Base-by-base conservation (phyloP, 345 rosid species). In the Eucalyptus rudis region DNA sequence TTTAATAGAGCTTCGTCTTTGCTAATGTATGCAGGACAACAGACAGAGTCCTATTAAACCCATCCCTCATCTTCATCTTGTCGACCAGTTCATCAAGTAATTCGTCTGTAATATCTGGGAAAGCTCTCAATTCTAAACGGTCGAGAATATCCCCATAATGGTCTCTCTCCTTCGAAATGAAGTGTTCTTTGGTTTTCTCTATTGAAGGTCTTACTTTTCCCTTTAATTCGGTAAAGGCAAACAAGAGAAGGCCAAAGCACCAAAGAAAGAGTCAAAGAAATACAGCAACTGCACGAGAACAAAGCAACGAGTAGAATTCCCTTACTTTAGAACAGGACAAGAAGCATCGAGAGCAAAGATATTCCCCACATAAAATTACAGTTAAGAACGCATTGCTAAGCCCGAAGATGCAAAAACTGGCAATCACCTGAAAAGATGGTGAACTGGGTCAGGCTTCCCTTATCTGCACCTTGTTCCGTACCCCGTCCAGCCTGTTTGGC, bases 381-480 rank as follows among this genome's bases (percentile, higher is more conserved):
- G 43, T 40, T 52, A 8, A 43, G 45, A n/a, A 20, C 19, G 27
- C 84, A 83, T 27, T 17, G 22, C 64, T 43, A 40, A 76, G 27
- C 43, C 52, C 12, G 36, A 79, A 88, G 84, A 86, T 31, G 45
- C 62, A 86, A 33, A 49, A 25, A 79, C 47, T 11, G 25, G 49
- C 58, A 47, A 71, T 88, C 92, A 96, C 98, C 99, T 86, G 95
- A 92, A 89, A 94, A 93, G 86, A 95, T 93, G 87, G 95, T 90
- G 90, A 95, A 96, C 86, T 90, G 96, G 89, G 94, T 80, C 36
- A 89, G 87, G 64, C 25, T 91, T 86, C 90, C 95, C 90, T 94
- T 94, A 56, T 91, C 91, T 40, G 88, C 88, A 84, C 90, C 90
- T 87, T 92, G 93, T 85, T 90, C 94, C 52, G 89, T 80, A 58